phyloP scores from a whole-genome alignment of 1,284 basidiomycete genomes.

The Mycena sp. region DNA sequence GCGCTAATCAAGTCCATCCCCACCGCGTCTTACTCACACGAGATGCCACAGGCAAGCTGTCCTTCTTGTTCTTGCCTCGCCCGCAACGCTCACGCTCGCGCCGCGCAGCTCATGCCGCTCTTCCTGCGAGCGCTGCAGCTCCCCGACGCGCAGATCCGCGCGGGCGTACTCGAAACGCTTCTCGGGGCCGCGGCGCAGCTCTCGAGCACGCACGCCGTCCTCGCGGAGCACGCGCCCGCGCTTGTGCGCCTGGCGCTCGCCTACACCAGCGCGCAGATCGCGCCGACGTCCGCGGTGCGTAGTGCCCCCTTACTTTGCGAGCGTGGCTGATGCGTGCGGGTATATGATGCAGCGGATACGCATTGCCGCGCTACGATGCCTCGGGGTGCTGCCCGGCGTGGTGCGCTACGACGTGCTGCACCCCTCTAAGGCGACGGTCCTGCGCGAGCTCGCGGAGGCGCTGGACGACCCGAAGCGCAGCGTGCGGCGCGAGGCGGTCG shows the following conservation, averaged over 20 bases:
- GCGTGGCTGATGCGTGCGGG: neutral
- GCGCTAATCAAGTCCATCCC: conserved; percentile 86
- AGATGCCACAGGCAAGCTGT: conserved; percentile 72
- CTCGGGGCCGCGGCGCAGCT: conserved; percentile 59
- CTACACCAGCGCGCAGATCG: conserved; percentile 69
- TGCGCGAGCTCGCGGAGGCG: conserved; percentile 77
- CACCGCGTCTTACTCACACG: conserved; percentile 72
- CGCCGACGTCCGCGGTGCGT: conserved; percentile 61
- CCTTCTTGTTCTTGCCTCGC: neutral
- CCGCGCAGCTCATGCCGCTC: conserved; percentile 82
- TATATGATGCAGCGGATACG: conserved; percentile 69
- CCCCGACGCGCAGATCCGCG: conserved; percentile 76
- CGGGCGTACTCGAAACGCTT: conserved; percentile 85
- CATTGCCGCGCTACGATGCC: conserved; percentile 76
- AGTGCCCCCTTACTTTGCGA: neutral
- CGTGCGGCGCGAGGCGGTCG: conserved; percentile 89
- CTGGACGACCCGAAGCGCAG: conserved; percentile 87
- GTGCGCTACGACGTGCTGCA: conserved; percentile 86
- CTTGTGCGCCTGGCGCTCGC: conserved; percentile 58
- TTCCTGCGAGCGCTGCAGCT: conserved; percentile 85
- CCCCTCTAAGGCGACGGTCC: conserved; percentile 74
- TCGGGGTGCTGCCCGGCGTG: conserved; percentile 76
- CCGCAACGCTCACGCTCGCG: neutral
- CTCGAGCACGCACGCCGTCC: conserved; percentile 42
- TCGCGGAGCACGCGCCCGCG: conserved; percentile 76